Percentiles rank a stretch among this genome's conserved stretches.
These are phyloP conservation scores for Pythium brachiatum DNA, from an alignment of 352 stramenopile species.

Conservation along the genomic window DNA sequence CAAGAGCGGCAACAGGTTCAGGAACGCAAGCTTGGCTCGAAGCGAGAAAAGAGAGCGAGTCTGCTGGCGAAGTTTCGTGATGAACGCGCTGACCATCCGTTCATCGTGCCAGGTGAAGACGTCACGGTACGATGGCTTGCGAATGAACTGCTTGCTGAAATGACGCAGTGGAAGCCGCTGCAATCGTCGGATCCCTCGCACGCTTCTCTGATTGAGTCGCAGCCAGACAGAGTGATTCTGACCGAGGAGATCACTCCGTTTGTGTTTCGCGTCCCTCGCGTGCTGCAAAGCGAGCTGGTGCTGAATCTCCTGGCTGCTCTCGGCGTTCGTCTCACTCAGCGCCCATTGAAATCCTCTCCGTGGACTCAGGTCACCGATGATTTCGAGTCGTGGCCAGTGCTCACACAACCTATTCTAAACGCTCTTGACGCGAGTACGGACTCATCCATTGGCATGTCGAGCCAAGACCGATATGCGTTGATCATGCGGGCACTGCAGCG, in stretches of 20 bases:
- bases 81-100: slow-evolving; percentile 49
- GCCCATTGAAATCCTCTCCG: neutral
- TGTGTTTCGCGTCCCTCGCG: slow-evolving; percentile 52
- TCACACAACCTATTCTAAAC: slow-evolving; percentile 33
- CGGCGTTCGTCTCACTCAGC: slow-evolving; percentile 34
- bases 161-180: slow-evolving; percentile 58
- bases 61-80: slow-evolving; percentile 40
- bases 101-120: slow-evolving; percentile 32
- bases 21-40: slow-evolving; percentile 32
- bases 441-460: slow-evolving; percentile 7
- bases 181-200: slow-evolving; percentile 42
- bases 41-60: slow-evolving; percentile 3
- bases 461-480: slow-evolving; percentile 4
- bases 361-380: slow-evolving; percentile 40
- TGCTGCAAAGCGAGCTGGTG: slow-evolving; percentile 33
- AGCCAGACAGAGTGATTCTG: slow-evolving; percentile 62
- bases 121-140: slow-evolving; percentile 45
- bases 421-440: slow-evolving; percentile 31
- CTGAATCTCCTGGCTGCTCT: slow-evolving; percentile 40
- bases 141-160: slow-evolving; percentile 35
- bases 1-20: slow-evolving; percentile 29
- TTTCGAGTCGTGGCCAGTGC: slow-evolving; percentile 29
- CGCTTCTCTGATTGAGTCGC: slow-evolving; percentile 47
- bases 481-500: neutral
- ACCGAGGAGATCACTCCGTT: slow-evolving; percentile 80